Evolutionary conservation across 257 asterid genomes (phyloP), one percentile per base, ranked within the genome.

Genomic region (Primulina tabacum): DNA sequence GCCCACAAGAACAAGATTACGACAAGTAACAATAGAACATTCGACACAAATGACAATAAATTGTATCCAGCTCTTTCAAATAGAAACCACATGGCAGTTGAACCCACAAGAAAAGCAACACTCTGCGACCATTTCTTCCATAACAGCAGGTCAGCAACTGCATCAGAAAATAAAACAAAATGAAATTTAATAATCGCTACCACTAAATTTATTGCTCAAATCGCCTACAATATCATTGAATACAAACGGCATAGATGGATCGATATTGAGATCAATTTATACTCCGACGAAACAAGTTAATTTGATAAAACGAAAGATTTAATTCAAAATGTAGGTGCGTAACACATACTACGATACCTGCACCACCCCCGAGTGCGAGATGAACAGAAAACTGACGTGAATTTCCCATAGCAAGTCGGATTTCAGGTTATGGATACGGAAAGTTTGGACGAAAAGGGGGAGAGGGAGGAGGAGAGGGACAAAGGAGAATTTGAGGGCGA

Each of bases 1-100:
- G 97, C 95, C 99, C 97, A 94, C 69, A 80, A 72, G 82, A 89
- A 94, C 65, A 94, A 81, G 75, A 94, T 89, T n/a, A 84, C 73
- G 38, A 87, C 89, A 18, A 89, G 95, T 80, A 91, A 80, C 84
- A 89, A 72, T 43, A 94, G 62, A 37, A 94, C 96, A 77, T 86
- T 94, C 40, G 97, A 81, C 6, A 89, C 57, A 73, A 94, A 94
- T 57, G 97, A 78, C 56, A 91, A 76, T 28, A 85, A 67, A 82
- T 84, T 94, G 76, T 94, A 94, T 79, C 96, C 97, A 52, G 89
- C 97, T 24, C 78, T 78, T 81, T 94, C 99, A 77, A 94, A 89
- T 35, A 91, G 82, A 81, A 79, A 82, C 99, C 99, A 94, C 52
- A 88, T 75, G 57, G 88, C 82, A 43, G 97, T 86, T 38, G 97